Percentiles rank a stretch among this genome's conserved stretches.
Conservation (phyloP, 179 eudicot species). For the Carnegiea gigantea region DNA sequence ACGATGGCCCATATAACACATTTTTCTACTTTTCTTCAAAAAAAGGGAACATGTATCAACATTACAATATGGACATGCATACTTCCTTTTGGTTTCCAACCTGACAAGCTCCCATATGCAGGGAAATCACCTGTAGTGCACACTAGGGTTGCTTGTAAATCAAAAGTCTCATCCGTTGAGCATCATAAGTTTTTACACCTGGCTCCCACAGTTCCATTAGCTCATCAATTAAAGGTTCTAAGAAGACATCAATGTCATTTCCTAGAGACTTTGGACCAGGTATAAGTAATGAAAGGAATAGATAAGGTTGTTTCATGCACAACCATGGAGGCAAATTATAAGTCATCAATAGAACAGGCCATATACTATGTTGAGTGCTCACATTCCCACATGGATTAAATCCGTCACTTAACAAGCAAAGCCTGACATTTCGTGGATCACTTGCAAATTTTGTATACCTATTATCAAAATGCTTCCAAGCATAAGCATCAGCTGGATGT, state of each 20-base stretch:
- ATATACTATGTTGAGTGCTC: not conserved
- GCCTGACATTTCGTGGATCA: not conserved
- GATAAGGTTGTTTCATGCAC: not conserved
- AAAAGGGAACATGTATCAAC: not conserved
- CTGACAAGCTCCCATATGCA: not conserved
- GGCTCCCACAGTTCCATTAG: not conserved
- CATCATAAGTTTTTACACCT: not conserved
- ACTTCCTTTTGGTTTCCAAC: not conserved
- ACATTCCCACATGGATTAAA: not conserved
- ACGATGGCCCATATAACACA: conserved; percentile 6
- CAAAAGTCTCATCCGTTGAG: not conserved
- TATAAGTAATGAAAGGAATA: not conserved
- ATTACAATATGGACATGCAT: not conserved
- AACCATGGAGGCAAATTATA: conserved; percentile 10
- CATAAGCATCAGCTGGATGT: not conserved
- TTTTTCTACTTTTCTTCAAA: not conserved
- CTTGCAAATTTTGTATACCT: not conserved
- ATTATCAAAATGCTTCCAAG: not conserved
- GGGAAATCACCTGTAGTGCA: not conserved
- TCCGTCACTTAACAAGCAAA: not conserved
- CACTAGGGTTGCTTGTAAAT: not conserved
- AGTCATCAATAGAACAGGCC: not conserved
- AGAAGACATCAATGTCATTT: not conserved
- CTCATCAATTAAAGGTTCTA: not conserved
- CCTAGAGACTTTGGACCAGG: not conserved